Evolutionary conservation across 2,329 filamentous ascomycete species (phyloP).

Genomic region (Talaromyces piceae): DNA sequence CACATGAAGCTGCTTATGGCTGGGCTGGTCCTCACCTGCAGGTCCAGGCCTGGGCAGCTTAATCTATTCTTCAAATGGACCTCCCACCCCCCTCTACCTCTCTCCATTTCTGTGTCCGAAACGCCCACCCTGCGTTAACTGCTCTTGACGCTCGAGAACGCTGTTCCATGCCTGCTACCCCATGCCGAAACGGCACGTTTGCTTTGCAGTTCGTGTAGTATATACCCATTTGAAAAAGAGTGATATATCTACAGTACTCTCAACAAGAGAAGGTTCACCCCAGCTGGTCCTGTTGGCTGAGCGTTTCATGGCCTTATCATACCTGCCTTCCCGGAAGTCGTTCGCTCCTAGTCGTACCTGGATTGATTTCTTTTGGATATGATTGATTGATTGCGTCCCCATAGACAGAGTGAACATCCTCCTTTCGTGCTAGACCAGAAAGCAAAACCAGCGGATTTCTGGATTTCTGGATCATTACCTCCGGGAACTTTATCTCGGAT

Average conservation of each 20-base stretch:
- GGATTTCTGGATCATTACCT: conserved; percentile 1
- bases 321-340: neutral
- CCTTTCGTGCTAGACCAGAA: neutral
- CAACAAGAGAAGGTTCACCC: neutral
- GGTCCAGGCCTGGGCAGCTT: neutral
- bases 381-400: conserved; percentile 1
- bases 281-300: neutral
- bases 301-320: neutral
- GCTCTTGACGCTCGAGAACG: neutral
- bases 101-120: neutral
- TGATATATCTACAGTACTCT: neutral
- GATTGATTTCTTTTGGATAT: neutral
- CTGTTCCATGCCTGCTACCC: neutral
- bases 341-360: neutral
- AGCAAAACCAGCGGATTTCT: conserved; percentile 2
- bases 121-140: neutral
- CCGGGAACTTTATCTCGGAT: conserved; percentile 1
- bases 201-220: neutral
- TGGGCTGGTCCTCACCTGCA: neutral
- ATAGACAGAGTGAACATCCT: neutral
- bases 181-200: neutral
- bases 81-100: neutral
- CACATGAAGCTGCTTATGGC: neutral
- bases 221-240: neutral
- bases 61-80: neutral